Conservation (phyloP, 2,329 filamentous ascomycete species). For the Colletotrichum lindemuthianum region DNA sequence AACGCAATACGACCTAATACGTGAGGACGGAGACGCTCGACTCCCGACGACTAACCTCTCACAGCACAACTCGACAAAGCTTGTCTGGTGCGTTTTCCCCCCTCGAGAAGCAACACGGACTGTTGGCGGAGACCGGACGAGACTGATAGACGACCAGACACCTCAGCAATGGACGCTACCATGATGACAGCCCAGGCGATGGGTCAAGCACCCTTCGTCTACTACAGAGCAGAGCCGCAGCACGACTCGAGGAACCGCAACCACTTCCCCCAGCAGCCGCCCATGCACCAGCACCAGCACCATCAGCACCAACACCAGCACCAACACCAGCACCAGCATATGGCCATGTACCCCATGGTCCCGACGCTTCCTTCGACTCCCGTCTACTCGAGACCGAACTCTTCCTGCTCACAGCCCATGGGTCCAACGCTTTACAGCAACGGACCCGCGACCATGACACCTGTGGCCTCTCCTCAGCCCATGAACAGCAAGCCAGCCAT, state of each 20-base stretch:
- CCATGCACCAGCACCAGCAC: constrained; percentile 63
- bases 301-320: constrained; percentile 65
- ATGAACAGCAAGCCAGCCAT: constrained; percentile 77
- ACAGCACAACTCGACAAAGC: constrained; percentile 31
- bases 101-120: constrained; percentile 6
- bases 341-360: constrained; percentile 64
- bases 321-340: constrained; percentile 64
- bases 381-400: constrained; percentile 72
- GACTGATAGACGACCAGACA: constrained; percentile 41
- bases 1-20: constrained; percentile 19
- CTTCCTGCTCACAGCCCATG: constrained; percentile 70
- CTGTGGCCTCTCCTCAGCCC: constrained; percentile 79
- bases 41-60: constrained; percentile 23
- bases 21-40: constrained; percentile 17
- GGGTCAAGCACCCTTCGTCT: constrained; percentile 83
- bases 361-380: constrained; percentile 70
- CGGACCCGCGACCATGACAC: constrained; percentile 73
- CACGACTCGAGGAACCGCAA: constrained; percentile 76
- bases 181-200: constrained; percentile 68
- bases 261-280: constrained; percentile 69
- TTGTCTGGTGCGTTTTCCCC: constrained; percentile 44
- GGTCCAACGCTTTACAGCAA: constrained; percentile 65
- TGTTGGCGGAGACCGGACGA: constrained; percentile 14
- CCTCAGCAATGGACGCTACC: constrained; percentile 70
- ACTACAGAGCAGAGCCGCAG: constrained; percentile 83